phyloP scores from a whole-genome alignment of 2,329 filamentous ascomycete species.

The Huntiella bhutanensis region DNA sequence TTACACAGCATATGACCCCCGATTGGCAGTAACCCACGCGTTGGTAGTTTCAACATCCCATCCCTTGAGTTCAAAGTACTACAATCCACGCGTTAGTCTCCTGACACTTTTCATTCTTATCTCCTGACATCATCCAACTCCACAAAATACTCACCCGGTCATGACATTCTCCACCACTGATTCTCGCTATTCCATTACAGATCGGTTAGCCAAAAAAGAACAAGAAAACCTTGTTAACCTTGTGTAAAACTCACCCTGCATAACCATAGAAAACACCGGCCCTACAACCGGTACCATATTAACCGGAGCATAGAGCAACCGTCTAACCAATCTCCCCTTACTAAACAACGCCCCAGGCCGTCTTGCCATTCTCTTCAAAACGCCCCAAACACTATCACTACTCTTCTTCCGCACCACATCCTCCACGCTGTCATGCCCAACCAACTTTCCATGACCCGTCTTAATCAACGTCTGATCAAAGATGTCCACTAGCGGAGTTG shows the following conservation, averaged over 20 bases:
- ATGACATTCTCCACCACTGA: constrained; percentile 30
- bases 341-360: constrained; percentile 37
- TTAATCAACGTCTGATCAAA: constrained; percentile 58
- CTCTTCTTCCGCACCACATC: constrained; percentile 28
- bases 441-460: constrained; percentile 35
- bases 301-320: constrained; percentile 70
- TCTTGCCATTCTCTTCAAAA: constrained; percentile 38
- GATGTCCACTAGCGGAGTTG: constrained; percentile 68
- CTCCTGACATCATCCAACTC: too few relatives aligned
- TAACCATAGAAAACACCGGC: constrained; percentile 32
- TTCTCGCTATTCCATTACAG: constrained; percentile 22
- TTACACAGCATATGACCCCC: constrained; percentile 65
- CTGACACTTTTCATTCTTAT: background rate
- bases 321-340: constrained; percentile 49
- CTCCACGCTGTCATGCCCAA: constrained; percentile 57
- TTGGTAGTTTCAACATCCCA: constrained; percentile 49
- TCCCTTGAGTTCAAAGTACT: constrained; percentile 85
- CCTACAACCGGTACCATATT: constrained; percentile 88
- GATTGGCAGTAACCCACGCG: constrained; percentile 50
- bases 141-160: constrained; percentile 27
- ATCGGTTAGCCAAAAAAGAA: background rate
- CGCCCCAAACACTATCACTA: constrained; percentile 29
- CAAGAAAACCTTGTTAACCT: background rate
- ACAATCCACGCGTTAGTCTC: constrained; percentile 16
- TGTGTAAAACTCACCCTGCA: constrained; percentile 39